Evolutionary conservation across 1,284 basidiomycete species (phyloP).

Genomic region (Lentinus polychrous): DNA sequence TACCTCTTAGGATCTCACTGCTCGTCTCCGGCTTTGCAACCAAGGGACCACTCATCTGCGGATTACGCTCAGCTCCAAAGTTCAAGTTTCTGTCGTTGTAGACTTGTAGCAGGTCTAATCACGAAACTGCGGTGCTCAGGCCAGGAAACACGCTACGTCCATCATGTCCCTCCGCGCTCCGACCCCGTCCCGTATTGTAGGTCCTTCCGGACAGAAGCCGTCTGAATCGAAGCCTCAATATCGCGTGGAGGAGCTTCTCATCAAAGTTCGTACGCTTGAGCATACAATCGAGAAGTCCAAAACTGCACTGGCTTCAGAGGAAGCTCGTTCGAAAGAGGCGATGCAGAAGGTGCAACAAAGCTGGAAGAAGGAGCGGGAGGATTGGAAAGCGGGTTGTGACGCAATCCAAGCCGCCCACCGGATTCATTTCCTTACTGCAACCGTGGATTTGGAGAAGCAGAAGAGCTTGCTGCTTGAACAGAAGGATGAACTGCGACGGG

Average conservation of each 20-base stretch:
- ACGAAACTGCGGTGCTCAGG: too few relatives aligned
- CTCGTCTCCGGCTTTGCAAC: too few relatives aligned
- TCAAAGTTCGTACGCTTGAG: conserved; percentile 55
- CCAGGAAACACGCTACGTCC: background rate
- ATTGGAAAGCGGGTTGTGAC: conserved; percentile 58
- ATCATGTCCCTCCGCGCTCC: conserved; percentile 4
- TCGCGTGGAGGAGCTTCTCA: conserved; percentile 63
- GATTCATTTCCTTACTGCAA: conserved; percentile 52
- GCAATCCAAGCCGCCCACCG: conserved; percentile 54
- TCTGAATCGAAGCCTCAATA: conserved; percentile 45
- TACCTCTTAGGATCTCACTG: too few relatives aligned
- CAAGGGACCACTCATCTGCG: too few relatives aligned
- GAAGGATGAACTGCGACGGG: conserved; percentile 42
- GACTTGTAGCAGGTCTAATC: too few relatives aligned
- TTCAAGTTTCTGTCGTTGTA: too few relatives aligned
- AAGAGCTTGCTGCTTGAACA: conserved; percentile 41
- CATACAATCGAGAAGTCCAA: conserved; percentile 38
- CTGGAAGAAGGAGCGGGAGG: conserved; percentile 44
- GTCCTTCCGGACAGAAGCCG: background rate
- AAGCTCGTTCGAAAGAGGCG: conserved; percentile 35
- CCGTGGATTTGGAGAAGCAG: conserved; percentile 45
- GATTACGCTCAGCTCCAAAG: too few relatives aligned
- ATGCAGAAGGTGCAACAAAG: conserved; percentile 38
- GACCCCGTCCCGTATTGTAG: conserved; percentile 1
- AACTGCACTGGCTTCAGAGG: conserved; percentile 28